These are phyloP conservation scores for Xylariaceae sp. DNA, from an alignment of 2,329 filamentous ascomycete species.

Conservation along the genomic window DNA sequence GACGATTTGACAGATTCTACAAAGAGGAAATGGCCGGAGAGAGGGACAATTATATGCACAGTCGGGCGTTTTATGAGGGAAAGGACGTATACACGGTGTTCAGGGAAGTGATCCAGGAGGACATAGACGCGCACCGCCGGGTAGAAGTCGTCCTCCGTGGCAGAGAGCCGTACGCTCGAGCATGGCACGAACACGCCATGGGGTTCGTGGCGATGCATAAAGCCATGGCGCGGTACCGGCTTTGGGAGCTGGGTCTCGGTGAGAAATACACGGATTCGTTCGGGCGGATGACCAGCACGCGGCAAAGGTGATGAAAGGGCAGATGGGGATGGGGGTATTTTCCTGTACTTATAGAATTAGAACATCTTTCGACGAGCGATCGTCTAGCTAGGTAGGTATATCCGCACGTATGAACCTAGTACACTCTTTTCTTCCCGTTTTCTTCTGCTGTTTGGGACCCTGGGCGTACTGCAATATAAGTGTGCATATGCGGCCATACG, in stretches of 20 bases:
- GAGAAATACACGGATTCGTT: conserved; percentile 14
- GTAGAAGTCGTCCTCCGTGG: conserved; percentile 20
- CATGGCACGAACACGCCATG: conserved; percentile 27
- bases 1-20: conserved; percentile 25
- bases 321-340: not conserved
- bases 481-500: too few species aligned
- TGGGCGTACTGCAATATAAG: too few species aligned
- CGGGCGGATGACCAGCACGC: conserved; percentile 10
- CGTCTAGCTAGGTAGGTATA: too few species aligned
- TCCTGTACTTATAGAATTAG: too few species aligned
- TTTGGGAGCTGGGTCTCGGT: conserved; percentile 21
- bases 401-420: too few species aligned
- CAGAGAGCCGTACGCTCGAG: conserved; percentile 21
- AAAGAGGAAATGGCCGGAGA: conserved; percentile 32
- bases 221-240: conserved; percentile 18
- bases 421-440: too few species aligned
- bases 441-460: too few species aligned
- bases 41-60: conserved; percentile 28
- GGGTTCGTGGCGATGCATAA: conserved; percentile 27
- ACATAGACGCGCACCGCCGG: conserved; percentile 17
- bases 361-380: too few species aligned
- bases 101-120: conserved; percentile 20
- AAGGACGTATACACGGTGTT: conserved; percentile 18
- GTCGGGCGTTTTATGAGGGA: conserved; percentile 21
- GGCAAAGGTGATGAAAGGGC: not conserved